These are phyloP conservation scores for Ogataea methanolica DNA, from an alignment of 805 yeast species.

Conservation along the genomic window DNA sequence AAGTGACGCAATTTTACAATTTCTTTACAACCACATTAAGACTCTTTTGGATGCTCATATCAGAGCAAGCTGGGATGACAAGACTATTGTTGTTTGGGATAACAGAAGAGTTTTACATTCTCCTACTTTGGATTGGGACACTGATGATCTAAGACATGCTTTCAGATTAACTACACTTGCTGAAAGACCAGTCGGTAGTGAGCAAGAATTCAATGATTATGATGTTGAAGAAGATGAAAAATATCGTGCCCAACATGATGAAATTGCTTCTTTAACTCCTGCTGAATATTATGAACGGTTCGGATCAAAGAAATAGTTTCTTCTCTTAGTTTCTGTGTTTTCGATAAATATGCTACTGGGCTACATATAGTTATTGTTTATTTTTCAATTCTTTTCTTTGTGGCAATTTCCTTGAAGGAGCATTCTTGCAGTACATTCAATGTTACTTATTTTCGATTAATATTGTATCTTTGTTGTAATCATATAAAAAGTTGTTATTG, in stretches of 20 bases:
- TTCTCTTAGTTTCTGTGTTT: too few species aligned
- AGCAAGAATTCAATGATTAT: constrained; percentile 21
- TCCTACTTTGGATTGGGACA: constrained; percentile 62
- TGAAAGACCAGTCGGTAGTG: constrained; percentile 47
- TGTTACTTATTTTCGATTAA: too few species aligned
- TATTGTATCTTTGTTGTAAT: too few species aligned
- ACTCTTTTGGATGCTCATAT: constrained; percentile 53
- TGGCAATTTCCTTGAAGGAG: too few species aligned
- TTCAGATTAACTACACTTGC: constrained; percentile 66
- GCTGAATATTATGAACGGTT: constrained; percentile 5
- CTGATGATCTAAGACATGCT: constrained; percentile 61
- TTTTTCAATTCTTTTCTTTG: too few species aligned
- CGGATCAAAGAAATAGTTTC: neutral
- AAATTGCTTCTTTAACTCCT: constrained; percentile 26
- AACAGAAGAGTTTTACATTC: constrained; percentile 63
- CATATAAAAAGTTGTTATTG: too few species aligned
- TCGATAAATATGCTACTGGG: too few species aligned
- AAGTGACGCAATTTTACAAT: constrained; percentile 50
- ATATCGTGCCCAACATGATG: neutral
- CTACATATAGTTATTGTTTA: too few species aligned
- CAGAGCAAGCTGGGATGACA: constrained; percentile 62
- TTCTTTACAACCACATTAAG: constrained; percentile 45
- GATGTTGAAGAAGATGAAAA: constrained; percentile 14
- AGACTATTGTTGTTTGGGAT: constrained; percentile 68
- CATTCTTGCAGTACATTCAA: too few species aligned